These are phyloP conservation scores for Gonium pectorale DNA, from an alignment of 139 green algal species.

Conservation along the genomic window DNA sequence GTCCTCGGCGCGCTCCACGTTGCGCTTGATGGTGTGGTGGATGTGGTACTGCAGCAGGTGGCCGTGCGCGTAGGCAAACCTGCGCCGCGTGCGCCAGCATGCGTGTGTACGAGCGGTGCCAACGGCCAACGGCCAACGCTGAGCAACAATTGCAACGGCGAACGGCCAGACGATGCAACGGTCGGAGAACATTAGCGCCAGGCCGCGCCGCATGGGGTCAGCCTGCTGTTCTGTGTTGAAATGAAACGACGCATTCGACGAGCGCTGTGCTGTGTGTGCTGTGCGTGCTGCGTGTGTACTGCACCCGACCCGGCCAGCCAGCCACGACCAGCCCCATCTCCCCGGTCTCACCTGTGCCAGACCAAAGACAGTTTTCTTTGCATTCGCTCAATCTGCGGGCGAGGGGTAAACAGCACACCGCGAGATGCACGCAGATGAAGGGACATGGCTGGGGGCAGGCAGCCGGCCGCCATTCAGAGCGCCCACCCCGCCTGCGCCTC, in stretches of 20 bases:
- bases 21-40: neutral
- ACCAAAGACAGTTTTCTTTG: slow-evolving; percentile 45
- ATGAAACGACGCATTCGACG: neutral
- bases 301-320: neutral
- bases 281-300: neutral
- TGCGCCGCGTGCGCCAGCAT: neutral
- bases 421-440: neutral
- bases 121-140: neutral
- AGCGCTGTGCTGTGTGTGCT: neutral
- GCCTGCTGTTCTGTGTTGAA: neutral
- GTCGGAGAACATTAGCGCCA: neutral
- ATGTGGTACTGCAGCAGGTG: neutral
- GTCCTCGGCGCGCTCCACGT: neutral
- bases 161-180: neutral
- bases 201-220: neutral
- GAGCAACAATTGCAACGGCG: too few species aligned
- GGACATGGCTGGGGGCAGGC: neutral
- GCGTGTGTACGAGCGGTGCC: neutral
- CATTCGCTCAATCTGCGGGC: slow-evolving; percentile 42
- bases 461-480: neutral
- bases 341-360: slow-evolving; percentile 47
- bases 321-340: neutral
- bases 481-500: neutral
- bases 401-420: neutral
- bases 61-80: slow-evolving; percentile 30